Percentiles rank a stretch among this genome's conserved stretches.
phyloP scores from a whole-genome alignment of 2,329 filamentous ascomycete species.

The Botrytis tulipae region DNA sequence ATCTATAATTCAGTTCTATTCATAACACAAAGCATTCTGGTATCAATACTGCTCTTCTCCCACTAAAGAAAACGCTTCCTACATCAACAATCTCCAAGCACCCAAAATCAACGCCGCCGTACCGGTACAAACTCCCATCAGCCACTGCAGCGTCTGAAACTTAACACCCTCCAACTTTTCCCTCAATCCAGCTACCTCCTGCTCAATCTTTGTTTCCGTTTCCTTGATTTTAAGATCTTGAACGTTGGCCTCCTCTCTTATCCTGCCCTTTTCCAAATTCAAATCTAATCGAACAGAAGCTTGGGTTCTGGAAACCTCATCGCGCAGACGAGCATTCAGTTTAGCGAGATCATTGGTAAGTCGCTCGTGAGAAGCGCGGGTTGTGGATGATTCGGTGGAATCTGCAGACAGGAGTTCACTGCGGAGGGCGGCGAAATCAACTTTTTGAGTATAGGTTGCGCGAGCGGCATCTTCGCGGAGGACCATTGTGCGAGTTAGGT shows the following conservation, averaged over 20 bases:
- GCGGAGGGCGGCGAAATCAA: conserved; percentile 95
- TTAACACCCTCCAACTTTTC: conserved; percentile 97
- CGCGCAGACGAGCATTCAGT: conserved; percentile 80
- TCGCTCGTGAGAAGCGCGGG: conserved; percentile 84
- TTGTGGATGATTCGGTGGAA: conserved; percentile 85
- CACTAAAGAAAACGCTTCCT: conserved; percentile 22
- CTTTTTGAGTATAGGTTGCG: conserved; percentile 80
- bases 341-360: conserved; percentile 94
- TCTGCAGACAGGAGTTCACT: conserved; percentile 91
- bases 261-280: conserved; percentile 94
- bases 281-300: conserved; percentile 88
- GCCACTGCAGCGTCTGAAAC: conserved; percentile 96
- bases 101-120: conserved; percentile 63
- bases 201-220: conserved; percentile 97
- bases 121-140: conserved; percentile 82
- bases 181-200: conserved; percentile 85
- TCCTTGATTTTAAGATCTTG: conserved; percentile 99
- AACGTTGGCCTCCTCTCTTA: conserved; percentile 90
- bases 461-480: conserved; percentile 88
- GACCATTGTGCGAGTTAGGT: conserved; percentile 96
- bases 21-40: conserved; percentile 8
- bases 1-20: not conserved
- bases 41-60: not conserved
- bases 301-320: conserved; percentile 93
- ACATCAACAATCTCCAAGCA: conserved; percentile 71